Base-by-base conservation (phyloP, 768 basidiomycete genomes). In the Hygrophoropsis aurantiaca region DNA sequence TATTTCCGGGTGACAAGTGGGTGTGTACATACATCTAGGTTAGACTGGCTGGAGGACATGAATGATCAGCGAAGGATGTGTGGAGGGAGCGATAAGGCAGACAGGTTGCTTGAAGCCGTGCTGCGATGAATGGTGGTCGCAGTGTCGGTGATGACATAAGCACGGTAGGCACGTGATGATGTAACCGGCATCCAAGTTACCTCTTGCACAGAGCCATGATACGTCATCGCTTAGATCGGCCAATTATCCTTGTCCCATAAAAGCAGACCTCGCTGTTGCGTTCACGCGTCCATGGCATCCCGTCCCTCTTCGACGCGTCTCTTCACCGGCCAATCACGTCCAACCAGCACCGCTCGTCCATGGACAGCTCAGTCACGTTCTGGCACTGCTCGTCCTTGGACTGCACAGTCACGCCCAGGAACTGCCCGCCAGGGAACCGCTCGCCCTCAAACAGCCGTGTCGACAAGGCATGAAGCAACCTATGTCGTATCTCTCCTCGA, bases 401-500 rank as follows among this genome's bases (percentile, higher is more conserved):
- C 64, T 7, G 75, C 64, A 2, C 79, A 80, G 46, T 82, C 85
- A 11, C 75, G 83, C 41, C 77, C 85, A 1, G 60, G 61, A 18
- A 74, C 73, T 19, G 71, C 55, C 5, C 61, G 62, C 35, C 57
- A 55, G 10, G 61, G 64, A 30, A 68, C 64, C 18, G 71, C 77
- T 5, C 79, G 86, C 20, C 87, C 88, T 7, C 77, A 79, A 38
- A 90, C 88, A 1, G 72, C 82, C 11, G 77, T 71, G 3, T 85
- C 85, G 5, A 73, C 73, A 13, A 69, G 74, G 21, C 71, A 74
- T 36, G 87, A 89, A 51, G 77, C 74, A 0, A 84, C 70, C 46
- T 84, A 82, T 58, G 69, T 88, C 3, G 71, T 88, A 21, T 83
- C 89, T 2, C 64, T 91, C 16, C 67, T 91, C 21, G 89, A 92